Base-by-base conservation (phyloP, 441 rosid species). In the Metrosideros polymorpha region DNA sequence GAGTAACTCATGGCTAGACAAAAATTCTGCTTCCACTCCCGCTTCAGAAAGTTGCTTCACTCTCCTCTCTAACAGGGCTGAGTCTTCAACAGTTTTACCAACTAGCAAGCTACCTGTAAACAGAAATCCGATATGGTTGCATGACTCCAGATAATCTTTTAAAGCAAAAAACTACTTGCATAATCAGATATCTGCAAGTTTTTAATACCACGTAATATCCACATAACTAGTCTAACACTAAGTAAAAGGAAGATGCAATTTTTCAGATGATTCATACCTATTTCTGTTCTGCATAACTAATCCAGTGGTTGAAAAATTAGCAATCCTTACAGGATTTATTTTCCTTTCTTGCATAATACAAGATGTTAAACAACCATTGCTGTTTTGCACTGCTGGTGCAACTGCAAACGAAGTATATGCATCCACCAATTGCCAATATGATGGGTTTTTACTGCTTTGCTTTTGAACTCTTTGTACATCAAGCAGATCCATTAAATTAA, bases 101-200 rank as follows among this genome's bases (percentile, higher is more conserved):
- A 97, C 91, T 30, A 97, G 86, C 92, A 97, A 87, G 90, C 98
- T 95, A 84, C 98, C 98, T 96, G 87, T 42, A 87, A 49, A 83
- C 53, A 19, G 83, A 27, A 75, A 86, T 24, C 87, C 17, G 27
- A 88, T 39, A 83, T 52, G 54, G 63, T 85, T 42, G 59, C 50
- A 39, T 50, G 56, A 52, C 49, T 47, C 4, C 39, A 39, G 71
- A 53, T 51, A 52, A 35, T 35, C 39, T 54, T 83, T 51, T 83
- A 30, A 4, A 35, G 45, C 5, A 59, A 86, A 55, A 79, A n/a
- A n/a, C 45, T 87, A 42, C 49, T 55, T 19, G 63, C 61, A 83
- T 83, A 39, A 19, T 52, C 27, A 83, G 61, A 71, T 71, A 39
- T 71, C 79, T 47, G 22, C 47, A 39, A 71, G 47, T 42, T 42